These are phyloP conservation scores for Russula ochroleuca DNA, from an alignment of 768 basidiomycete genomes.

Conservation along the genomic window DNA sequence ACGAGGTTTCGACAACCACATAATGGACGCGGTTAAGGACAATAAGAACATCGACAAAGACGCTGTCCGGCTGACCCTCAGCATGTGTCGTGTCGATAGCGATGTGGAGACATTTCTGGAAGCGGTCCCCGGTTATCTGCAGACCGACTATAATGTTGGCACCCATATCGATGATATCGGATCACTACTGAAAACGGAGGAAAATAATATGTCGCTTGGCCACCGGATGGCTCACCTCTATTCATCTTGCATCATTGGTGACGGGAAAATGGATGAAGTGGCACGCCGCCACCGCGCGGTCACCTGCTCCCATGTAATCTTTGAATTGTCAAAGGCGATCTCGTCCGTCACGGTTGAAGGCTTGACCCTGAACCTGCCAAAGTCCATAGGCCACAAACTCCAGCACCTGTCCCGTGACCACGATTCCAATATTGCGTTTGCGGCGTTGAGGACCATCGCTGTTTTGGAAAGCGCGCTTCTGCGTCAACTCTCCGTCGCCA, in stretches of 20 bases:
- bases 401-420: constrained; percentile 3
- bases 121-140: constrained; percentile 1
- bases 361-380: background rate
- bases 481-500: background rate
- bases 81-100: background rate
- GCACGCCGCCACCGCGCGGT: constrained; percentile 16
- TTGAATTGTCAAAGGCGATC: constrained; percentile 5
- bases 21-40: background rate
- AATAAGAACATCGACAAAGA: background rate
- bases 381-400: background rate
- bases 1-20: background rate
- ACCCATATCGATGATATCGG: constrained; percentile 4
- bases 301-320: constrained; percentile 12
- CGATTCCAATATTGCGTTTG: constrained; percentile 4
- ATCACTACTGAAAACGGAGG: background rate
- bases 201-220: background rate
- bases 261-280: constrained; percentile 16
- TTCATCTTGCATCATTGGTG: background rate
- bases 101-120: background rate
- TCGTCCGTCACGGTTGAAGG: constrained; percentile 1
- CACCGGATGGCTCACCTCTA: constrained; percentile 8
- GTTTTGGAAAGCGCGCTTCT: constrained; percentile 3
- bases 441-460: constrained; percentile 5
- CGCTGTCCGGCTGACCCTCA: background rate
- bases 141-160: background rate